Conservation (phyloP, 306 rosid genomes). For the Morella rubra region DNA sequence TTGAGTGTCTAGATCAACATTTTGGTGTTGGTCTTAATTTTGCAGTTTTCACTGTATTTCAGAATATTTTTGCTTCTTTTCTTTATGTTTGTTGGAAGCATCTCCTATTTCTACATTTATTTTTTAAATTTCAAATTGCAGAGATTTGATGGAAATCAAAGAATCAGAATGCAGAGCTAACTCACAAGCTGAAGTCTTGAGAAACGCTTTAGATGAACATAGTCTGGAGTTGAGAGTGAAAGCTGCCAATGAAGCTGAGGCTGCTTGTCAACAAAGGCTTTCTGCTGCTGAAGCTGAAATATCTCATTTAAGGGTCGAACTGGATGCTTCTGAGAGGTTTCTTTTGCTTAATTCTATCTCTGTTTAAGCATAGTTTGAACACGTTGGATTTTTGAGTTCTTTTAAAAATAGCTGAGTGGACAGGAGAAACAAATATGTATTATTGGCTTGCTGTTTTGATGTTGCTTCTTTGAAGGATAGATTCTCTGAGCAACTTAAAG, state of each 20-base stretch:
- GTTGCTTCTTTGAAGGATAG: neutral
- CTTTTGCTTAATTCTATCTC: neutral
- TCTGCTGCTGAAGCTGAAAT: slow-evolving; percentile 98
- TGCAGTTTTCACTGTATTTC: slow-evolving; percentile 12
- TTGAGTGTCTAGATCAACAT: slow-evolving; percentile 14
- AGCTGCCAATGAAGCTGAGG: slow-evolving; percentile 91
- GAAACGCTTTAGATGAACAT: slow-evolving; percentile 80
- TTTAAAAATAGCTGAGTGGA: neutral
- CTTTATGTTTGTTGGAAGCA: slow-evolving; percentile 20
- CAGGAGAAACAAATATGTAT: neutral
- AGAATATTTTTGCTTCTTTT: slow-evolving; percentile 7
- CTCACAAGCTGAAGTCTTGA: slow-evolving; percentile 73
- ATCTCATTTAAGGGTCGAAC: slow-evolving; percentile 64
- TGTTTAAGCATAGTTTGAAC: no score
- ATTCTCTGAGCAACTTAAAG: no score
- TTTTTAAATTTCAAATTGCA: slow-evolving; percentile 22
- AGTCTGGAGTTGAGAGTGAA: slow-evolving; percentile 82
- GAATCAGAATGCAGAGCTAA: slow-evolving; percentile 82
- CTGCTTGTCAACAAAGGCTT: slow-evolving; percentile 77
- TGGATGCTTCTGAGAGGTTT: slow-evolving; percentile 78
- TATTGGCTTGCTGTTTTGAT: neutral
- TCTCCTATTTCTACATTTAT: neutral
- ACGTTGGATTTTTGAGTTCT: no score
- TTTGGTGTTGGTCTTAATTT: slow-evolving; percentile 15
- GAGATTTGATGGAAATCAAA: slow-evolving; percentile 77